phyloP scores from a whole-genome alignment of 768 basidiomycete genomes.

The Collybiopsis luxurians region DNA sequence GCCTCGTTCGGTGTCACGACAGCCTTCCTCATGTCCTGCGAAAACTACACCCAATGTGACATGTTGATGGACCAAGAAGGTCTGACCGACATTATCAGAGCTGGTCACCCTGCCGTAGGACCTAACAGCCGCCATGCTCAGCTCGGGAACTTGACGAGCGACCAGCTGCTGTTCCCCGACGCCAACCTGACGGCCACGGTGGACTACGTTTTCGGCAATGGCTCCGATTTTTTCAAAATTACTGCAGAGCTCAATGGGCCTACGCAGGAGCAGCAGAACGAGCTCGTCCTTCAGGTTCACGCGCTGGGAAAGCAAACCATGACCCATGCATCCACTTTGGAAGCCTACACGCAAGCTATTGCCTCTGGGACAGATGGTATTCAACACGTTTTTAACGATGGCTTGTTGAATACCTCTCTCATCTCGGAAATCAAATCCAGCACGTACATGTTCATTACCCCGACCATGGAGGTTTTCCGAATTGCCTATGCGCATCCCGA shows the following conservation, averaged over 20 bases:
- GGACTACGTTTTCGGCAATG: conserved; percentile 2
- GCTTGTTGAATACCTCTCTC: not conserved
- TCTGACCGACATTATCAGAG: not conserved
- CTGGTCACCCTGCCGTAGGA: not conserved
- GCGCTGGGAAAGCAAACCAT: not conserved
- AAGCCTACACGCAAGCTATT: not conserved
- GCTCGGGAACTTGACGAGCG: not conserved
- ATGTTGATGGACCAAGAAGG: conserved; percentile 5
- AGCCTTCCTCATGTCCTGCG: conserved; percentile 4
- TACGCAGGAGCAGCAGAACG: not conserved
- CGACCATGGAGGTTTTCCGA: not conserved
- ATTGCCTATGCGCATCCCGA: not conserved
- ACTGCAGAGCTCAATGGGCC: not conserved
- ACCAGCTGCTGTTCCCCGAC: not conserved
- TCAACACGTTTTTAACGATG: not conserved
- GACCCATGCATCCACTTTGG: not conserved
- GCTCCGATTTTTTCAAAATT: not conserved
- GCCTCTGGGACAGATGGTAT: not conserved
- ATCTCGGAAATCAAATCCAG: not conserved
- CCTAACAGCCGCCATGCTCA: not conserved
- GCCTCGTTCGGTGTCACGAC: conserved; percentile 11
- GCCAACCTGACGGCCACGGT: not conserved
- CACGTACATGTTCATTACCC: not conserved
- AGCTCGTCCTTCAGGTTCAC: not conserved
- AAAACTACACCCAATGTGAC: not conserved